phyloP scores from a whole-genome alignment of 2,329 filamentous ascomycete genomes.

The Trichoderma cornu-damae region DNA sequence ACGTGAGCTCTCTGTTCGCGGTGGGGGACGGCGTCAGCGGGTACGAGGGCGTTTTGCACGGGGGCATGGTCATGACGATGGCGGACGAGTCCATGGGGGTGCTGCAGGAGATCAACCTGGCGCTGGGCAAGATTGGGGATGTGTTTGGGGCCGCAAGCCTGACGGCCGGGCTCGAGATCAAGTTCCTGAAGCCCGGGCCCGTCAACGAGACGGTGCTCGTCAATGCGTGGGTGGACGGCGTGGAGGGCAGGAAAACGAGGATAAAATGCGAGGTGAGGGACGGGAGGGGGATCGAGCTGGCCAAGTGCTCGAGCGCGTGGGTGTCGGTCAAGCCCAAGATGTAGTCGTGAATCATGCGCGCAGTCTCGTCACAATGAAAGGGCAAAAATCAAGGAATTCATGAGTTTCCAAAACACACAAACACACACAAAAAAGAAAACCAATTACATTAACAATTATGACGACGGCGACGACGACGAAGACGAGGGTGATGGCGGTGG shows the following conservation, averaged over 20 bases:
- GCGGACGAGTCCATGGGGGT: slow-evolving; percentile 36
- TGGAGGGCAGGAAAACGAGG: slow-evolving; percentile 33
- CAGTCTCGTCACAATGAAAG: too few relatives aligned
- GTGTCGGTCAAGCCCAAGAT: slow-evolving; percentile 31
- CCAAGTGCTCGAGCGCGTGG: slow-evolving; percentile 32
- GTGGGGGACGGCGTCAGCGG: slow-evolving; percentile 34
- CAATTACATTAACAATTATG: neutral
- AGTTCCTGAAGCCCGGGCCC: slow-evolving; percentile 32
- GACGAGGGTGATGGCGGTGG: too few relatives aligned
- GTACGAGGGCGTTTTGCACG: slow-evolving; percentile 33
- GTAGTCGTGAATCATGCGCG: slow-evolving; percentile 18
- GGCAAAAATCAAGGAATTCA: neutral
- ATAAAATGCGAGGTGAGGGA: slow-evolving; percentile 31
- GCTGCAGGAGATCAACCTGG: slow-evolving; percentile 35
- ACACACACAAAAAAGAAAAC: too few relatives aligned
- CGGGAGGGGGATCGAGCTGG: slow-evolving; percentile 29
- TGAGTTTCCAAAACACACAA: neutral
- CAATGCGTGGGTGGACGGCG: slow-evolving; percentile 30
- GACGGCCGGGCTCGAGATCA: slow-evolving; percentile 34
- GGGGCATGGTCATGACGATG: slow-evolving; percentile 34
- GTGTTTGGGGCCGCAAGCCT: slow-evolving; percentile 29
- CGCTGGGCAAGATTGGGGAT: slow-evolving; percentile 29
- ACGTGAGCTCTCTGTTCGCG: slow-evolving; percentile 30
- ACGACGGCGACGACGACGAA: neutral
- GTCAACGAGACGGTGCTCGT: slow-evolving; percentile 30